These are phyloP conservation scores for Fallopia convolvulus DNA, from an alignment of 148 eudicot genomes.

Conservation along the genomic window DNA sequence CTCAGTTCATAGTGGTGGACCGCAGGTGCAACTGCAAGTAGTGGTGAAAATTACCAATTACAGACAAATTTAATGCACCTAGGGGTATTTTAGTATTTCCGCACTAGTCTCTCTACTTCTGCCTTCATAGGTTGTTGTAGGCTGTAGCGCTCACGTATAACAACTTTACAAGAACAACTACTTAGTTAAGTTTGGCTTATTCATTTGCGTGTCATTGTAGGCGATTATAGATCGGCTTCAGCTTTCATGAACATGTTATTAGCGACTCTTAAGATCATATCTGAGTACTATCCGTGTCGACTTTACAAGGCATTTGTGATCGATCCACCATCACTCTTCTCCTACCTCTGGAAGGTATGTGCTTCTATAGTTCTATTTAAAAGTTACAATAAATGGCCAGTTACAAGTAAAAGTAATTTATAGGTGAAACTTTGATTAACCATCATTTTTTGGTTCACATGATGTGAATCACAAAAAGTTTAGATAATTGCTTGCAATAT, in stretches of 20 bases:
- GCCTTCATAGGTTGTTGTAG: background rate
- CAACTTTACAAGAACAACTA: background rate
- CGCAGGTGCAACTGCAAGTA: background rate
- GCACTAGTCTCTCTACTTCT: background rate
- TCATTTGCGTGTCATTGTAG: conserved; percentile 29
- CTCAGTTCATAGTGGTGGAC: background rate
- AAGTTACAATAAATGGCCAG: too few relatives aligned
- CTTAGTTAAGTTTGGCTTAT: background rate
- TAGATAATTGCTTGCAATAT: background rate
- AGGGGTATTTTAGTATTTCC: background rate
- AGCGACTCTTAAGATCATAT: conserved; percentile 67
- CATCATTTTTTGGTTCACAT: background rate
- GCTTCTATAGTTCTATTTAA: background rate
- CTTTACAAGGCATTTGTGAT: conserved; percentile 79
- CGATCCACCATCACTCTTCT: conserved; percentile 87
- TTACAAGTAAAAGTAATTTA: background rate
- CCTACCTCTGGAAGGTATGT: conserved; percentile 91
- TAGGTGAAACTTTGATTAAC: background rate
- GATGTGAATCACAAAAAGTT: background rate
- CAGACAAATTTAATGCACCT: background rate
- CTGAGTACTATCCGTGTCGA: conserved; percentile 75
- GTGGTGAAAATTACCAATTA: background rate
- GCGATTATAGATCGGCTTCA: conserved; percentile 89
- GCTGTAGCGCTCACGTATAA: background rate
- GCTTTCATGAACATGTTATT: conserved; percentile 78